Conservation (phyloP, 495 filamentous ascomycete species). For the Hypoxylon subgilvum region DNA sequence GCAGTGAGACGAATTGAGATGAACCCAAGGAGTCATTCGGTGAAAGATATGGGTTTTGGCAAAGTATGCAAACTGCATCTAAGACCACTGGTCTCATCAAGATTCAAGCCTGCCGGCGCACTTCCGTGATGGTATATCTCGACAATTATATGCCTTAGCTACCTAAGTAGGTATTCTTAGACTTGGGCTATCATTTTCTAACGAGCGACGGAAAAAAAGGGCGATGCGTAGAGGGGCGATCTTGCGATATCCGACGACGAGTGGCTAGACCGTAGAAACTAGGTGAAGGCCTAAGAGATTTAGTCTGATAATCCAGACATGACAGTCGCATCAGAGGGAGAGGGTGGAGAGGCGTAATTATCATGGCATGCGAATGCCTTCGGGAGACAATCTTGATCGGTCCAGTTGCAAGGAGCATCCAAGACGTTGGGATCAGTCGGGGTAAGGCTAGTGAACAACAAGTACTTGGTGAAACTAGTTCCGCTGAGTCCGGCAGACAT, state of each 20-base stretch:
- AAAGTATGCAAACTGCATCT: constrained; percentile 4
- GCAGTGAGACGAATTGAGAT: constrained; percentile 14
- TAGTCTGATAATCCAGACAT: constrained; percentile 1
- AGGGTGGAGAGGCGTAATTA: constrained; percentile 35
- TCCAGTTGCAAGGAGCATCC: constrained; percentile 35
- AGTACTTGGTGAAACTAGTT: constrained; percentile 16
- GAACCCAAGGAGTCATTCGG: constrained; percentile 13
- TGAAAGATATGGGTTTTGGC: constrained; percentile 16
- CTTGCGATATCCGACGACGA: constrained; percentile 14
- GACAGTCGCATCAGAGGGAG: constrained; percentile 6
- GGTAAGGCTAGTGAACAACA: constrained; percentile 24
- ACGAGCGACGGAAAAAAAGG: background rate
- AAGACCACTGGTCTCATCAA: constrained; percentile 6
- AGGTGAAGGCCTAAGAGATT: too few relatives aligned
- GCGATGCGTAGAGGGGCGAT: constrained; percentile 22
- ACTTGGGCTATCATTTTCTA: background rate
- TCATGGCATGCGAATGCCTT: constrained; percentile 36
- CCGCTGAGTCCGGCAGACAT: constrained; percentile 21
- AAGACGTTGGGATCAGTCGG: constrained; percentile 38
- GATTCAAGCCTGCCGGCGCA: constrained; percentile 7
- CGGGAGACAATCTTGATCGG: constrained; percentile 19
- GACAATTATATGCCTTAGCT: background rate
- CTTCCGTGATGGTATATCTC: background rate
- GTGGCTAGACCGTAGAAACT: constrained; percentile 1
- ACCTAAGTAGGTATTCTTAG: too few relatives aligned